Percentiles rank a stretch among this genome's conserved stretches.
Evolutionary conservation across 352 stramenopile species (phyloP).

Genomic region (Elongisporangium anandrum): DNA sequence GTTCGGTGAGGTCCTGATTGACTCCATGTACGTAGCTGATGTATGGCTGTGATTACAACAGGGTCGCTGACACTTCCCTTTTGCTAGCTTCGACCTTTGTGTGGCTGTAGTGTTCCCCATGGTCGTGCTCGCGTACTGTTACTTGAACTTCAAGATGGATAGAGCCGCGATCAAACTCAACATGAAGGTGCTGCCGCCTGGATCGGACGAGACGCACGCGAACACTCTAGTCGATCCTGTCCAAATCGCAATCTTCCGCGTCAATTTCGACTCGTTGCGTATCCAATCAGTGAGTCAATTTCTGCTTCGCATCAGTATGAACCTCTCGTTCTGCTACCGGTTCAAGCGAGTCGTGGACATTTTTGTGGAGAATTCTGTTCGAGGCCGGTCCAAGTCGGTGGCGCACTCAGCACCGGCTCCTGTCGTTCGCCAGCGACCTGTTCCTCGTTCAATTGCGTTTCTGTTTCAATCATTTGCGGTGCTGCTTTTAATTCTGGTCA

Average conservation of each 20-base stretch:
- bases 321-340: slow-evolving; percentile 27
- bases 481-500: slow-evolving; percentile 4
- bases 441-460: background rate
- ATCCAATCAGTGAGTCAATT: slow-evolving; percentile 18
- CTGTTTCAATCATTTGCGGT: slow-evolving; percentile 14
- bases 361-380: slow-evolving; percentile 9
- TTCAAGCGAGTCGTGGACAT: slow-evolving; percentile 28
- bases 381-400: background rate
- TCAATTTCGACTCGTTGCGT: slow-evolving; percentile 24
- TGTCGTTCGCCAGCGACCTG: slow-evolving; percentile 2
- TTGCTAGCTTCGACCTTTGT: slow-evolving; percentile 21
- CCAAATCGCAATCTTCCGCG: slow-evolving; percentile 21
- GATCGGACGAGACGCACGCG: slow-evolving; percentile 26
- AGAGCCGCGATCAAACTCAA: slow-evolving; percentile 16
- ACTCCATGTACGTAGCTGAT: slow-evolving; percentile 9
- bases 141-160: slow-evolving; percentile 24
- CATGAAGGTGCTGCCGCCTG: slow-evolving; percentile 15
- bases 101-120: slow-evolving; percentile 24
- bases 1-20: slow-evolving; percentile 22
- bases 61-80: background rate
- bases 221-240: slow-evolving; percentile 21
- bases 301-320: slow-evolving; percentile 26
- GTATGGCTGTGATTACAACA: background rate
- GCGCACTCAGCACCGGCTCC: background rate
- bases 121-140: slow-evolving; percentile 16